Conservation (phyloP, 179 eudicot genomes). For the Corrigiola litoralis region DNA sequence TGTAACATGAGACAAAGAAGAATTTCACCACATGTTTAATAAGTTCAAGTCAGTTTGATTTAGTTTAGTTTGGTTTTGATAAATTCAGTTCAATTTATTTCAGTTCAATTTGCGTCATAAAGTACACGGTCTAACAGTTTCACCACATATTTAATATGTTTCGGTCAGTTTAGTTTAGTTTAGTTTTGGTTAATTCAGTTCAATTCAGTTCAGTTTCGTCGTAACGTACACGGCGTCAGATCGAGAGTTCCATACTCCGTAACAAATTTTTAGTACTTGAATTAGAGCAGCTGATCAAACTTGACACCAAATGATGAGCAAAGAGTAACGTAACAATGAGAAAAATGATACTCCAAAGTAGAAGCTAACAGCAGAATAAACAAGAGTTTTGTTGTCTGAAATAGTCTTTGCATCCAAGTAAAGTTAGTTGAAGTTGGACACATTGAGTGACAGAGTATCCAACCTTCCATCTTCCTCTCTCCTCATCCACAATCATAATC, state of each 20-base stretch:
- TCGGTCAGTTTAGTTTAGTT: too few relatives aligned
- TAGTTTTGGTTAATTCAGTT: too few relatives aligned
- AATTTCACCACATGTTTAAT: too few relatives aligned
- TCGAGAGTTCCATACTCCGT: neutral
- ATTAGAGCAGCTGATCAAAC: neutral
- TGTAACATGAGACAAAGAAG: too few relatives aligned
- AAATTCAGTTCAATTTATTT: too few relatives aligned
- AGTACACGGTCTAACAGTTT: too few relatives aligned
- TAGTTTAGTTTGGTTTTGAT: too few relatives aligned
- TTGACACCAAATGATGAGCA: slow-evolving; percentile 14
- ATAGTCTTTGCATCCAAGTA: slow-evolving; percentile 69
- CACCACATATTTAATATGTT: too few relatives aligned
- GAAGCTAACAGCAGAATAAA: slow-evolving; percentile 31
- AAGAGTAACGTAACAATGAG: slow-evolving; percentile 1
- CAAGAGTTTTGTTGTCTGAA: slow-evolving; percentile 28
- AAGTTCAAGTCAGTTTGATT: too few relatives aligned
- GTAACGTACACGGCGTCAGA: neutral
- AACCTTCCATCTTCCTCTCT: slow-evolving; percentile 21
- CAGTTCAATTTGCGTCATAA: too few relatives aligned
- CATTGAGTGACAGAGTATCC: slow-evolving; percentile 58
- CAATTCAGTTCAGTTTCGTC: too few relatives aligned
- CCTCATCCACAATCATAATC: slow-evolving; percentile 24
- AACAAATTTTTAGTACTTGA: neutral
- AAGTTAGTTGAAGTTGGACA: slow-evolving; percentile 64
- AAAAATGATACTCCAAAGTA: slow-evolving; percentile 8